Evolutionary conservation across 768 basidiomycete species (phyloP), one percentile per base, ranked within the genome.

Genomic region (Chalciporus piperatus): DNA sequence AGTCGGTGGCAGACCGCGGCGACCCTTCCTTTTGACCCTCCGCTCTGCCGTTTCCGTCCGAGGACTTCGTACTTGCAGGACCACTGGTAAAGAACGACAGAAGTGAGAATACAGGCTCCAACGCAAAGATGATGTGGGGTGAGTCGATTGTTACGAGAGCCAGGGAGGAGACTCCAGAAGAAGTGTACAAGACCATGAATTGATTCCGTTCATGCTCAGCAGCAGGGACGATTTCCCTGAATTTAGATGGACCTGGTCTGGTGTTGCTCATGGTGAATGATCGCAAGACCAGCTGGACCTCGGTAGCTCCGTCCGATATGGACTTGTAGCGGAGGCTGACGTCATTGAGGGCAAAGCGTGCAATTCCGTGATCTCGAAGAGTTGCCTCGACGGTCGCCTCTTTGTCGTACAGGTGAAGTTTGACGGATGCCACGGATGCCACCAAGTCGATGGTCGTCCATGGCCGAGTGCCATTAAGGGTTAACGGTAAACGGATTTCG

Each of bases 141-240:
- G 92, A 92, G 62, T 99, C 97, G 25, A 99, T 76, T 1, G 91
- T 92, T 30, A 96, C 73, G 50, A 98, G 79, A 6, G 84, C 86
- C n/a, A 92, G 75, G 4, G 89, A 76, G 33, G 83, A 75, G 19
- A 72, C 65, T 14, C 87, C 85, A 11, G 92, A 78, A 57, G 80
- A 80, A 2, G 90, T 90, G 68, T 90, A 98, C 28, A 97, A 79
- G 16, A 97, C 65, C 91, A 96, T 97, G 64, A 98, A 87, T 62
- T 97, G 92, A 53, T 95, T 94, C 45, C 89, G 76, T 52, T 86
- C 81, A 59, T 97, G 92, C 50, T 85, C 81, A 13, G 92, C 88
- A 6, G 93, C 86, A 12, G 97, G 96, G 54, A 99, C 90, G 50
- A 99, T 94, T 68, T 98, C 95, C 38, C 94, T 82, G 74, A 94